Percentiles rank a stretch among this genome's conserved stretches.
Evolutionary conservation across 352 stramenopile species (phyloP).

Genomic region (Phytophthora quininea): DNA sequence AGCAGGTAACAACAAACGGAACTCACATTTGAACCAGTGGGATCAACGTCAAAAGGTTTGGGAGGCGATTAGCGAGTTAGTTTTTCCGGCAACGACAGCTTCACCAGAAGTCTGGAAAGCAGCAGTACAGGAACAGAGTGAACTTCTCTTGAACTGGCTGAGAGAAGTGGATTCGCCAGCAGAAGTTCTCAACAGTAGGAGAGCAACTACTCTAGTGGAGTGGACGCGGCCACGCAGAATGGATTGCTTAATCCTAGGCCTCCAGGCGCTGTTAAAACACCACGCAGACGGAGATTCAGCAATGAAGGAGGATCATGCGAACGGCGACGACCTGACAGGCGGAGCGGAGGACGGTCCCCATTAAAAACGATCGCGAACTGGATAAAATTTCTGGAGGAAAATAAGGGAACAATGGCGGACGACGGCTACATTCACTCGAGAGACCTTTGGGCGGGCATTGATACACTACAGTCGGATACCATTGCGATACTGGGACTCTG

Average conservation of each 20-base stretch:
- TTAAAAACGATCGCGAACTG: neutral
- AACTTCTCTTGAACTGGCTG: neutral
- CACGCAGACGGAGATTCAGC: neutral
- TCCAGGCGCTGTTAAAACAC: neutral
- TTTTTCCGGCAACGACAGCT: neutral
- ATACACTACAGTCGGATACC: neutral
- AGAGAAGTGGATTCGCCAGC: neutral
- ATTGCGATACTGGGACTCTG: neutral
- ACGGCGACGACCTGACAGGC: neutral
- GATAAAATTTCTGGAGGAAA: neutral
- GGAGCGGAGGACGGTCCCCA: neutral
- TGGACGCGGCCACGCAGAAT: neutral
- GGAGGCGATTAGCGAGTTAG: neutral
- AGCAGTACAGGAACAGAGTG: neutral
- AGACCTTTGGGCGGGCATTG: neutral
- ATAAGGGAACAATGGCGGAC: neutral
- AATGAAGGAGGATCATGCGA: neutral
- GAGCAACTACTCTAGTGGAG: neutral
- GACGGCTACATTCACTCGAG: slow-evolving; percentile 2
- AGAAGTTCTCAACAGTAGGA: neutral
- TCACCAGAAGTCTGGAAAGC: neutral
- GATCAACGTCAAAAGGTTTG: neutral
- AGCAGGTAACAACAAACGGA: too few species aligned
- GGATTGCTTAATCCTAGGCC: neutral
- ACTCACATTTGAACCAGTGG: too few species aligned